Base-by-base conservation (phyloP, 352 stramenopile species). In the Phytopythium mirpurense region DNA sequence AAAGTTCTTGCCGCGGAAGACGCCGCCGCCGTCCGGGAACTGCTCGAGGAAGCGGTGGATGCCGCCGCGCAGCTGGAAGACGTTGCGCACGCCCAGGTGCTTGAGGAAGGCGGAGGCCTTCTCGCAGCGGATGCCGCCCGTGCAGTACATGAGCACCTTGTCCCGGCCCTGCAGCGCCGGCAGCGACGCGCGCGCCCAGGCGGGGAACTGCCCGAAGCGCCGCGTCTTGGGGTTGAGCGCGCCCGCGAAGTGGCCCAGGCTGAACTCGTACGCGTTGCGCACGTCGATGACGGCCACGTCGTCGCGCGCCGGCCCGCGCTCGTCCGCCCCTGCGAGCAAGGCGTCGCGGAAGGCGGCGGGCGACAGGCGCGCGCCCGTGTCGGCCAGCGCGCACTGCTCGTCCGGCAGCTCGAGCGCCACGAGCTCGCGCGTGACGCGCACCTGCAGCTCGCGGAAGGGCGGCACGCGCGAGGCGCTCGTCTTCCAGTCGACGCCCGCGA, bases 71-170 rank as follows among this genome's bases (percentile, higher is more conserved):
- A 95, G 62, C 58, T 95, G 84, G 46, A 76, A 94, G 40, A 94
- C 83, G 23, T 86, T 80, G 37, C 59, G 44, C 1, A 92, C 59
- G 1, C 83, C 83, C 21, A 90, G 60, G 35, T 90, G 74, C 40
- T 75, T 72, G 23, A 94, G 72, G 59, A 83, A 88, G 34, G 80
- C 80, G 37, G 81, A 89, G 14, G 83, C 83, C 57, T 94, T 94
- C 57, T 94, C 83, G 27, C 83, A 93, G 15, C 83, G 83, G 45
- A 93, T 85, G 55, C 83, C 83, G 31, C 83, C 83, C 0, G 83
- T 93, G 68, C 83, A 93, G 61, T 91, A 93, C 83, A 94, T 91
- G 67, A 94, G 67, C 55, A 94, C 82, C 53, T 83, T 83, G 45
- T 81, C 63, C 48, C 90, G 88, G 49, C 74, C 54, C 55, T 85